A percentile compares a stretch with the other conserved stretches of the same genome.
Conservation (phyloP, 495 filamentous ascomycete species). For the Annulohypoxylon moriforme region DNA sequence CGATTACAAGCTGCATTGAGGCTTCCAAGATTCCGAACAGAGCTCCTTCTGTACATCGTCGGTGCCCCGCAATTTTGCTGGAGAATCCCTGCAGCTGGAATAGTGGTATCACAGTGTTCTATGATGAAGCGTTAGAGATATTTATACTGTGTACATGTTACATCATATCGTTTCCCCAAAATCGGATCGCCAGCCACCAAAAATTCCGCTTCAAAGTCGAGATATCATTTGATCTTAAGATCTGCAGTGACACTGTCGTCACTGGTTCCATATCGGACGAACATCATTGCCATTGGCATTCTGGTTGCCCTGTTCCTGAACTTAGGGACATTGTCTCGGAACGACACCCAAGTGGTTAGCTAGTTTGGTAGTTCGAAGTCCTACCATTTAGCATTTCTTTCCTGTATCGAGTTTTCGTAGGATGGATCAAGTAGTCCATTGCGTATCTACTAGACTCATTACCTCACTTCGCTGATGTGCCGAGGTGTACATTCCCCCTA, state of each 20-base stretch:
- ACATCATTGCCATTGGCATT: slow-evolving; percentile 32
- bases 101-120: background rate
- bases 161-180: slow-evolving; percentile 14
- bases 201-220: slow-evolving; percentile 30
- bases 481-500: background rate
- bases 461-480: slow-evolving; percentile 7
- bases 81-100: slow-evolving; percentile 26
- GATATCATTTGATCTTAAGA: slow-evolving; percentile 35
- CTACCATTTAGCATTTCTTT: background rate
- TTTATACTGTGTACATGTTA: background rate
- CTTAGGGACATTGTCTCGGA: slow-evolving; percentile 21
- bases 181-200: slow-evolving; percentile 31
- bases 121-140: background rate
- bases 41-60: background rate
- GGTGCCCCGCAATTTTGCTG: slow-evolving; percentile 26
- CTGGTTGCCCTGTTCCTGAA: slow-evolving; percentile 17
- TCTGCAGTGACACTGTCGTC: slow-evolving; percentile 41
- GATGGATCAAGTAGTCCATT: slow-evolving; percentile 37
- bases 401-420: slow-evolving; percentile 18
- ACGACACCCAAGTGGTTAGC: slow-evolving; percentile 26
- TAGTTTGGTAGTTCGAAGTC: background rate
- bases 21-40: background rate
- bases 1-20: background rate
- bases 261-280: slow-evolving; percentile 36
- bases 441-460: slow-evolving; percentile 15